Base-by-base conservation (phyloP, 108 stramenopile genomes). In the Epithemia pelagica region DNA sequence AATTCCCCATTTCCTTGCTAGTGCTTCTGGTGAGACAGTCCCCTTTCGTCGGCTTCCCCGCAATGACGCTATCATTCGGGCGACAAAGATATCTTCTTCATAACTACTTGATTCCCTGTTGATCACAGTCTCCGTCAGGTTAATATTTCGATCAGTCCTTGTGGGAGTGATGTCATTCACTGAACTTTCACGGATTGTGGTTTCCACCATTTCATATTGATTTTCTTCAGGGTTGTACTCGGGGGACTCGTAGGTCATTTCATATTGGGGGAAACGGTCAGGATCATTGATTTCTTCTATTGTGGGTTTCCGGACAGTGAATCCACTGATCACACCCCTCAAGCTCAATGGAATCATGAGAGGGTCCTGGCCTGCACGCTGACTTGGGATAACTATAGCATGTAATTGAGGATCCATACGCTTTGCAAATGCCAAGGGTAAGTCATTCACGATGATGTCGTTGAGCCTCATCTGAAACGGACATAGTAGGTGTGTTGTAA, bases 401-500 rank as follows among this genome's bases (percentile, higher is more conserved):
- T n/a, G n/a, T n/a, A n/a, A n/a, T n/a, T n/a, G n/a, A n/a, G n/a
- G n/a, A n/a, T n/a, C n/a, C n/a, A n/a, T n/a, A n/a, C n/a, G n/a
- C n/a, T n/a, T n/a, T n/a, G n/a, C n/a, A n/a, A n/a, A n/a, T n/a
- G n/a, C n/a, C n/a, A n/a, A n/a, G 24, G 72, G 72, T 28, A 1
- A 1, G 23, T 79, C 74, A 52, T 68, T 62, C 5, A 80, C 69
- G 1, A 28, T 30, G 10, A 77, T 27, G 0, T 71, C 77, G 58
- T 57, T 56, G 26, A 54, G 31, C 31, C 82, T 68, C 18, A 77
- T 23, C 46, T 83, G 78, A 57, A 67, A 70, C 5, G 78, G 69
- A 52, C 77, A 68, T 10, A 83, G 56, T n/a, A 83, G 29, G 21
- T 67, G 37, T 18, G 68, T 30, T 19, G 71, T 32, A 21, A 52